Evolutionary conservation across 2,329 filamentous ascomycete genomes (phyloP), one percentile per base, ranked within the genome.

Genomic region (Alternaria brassicicola): DNA sequence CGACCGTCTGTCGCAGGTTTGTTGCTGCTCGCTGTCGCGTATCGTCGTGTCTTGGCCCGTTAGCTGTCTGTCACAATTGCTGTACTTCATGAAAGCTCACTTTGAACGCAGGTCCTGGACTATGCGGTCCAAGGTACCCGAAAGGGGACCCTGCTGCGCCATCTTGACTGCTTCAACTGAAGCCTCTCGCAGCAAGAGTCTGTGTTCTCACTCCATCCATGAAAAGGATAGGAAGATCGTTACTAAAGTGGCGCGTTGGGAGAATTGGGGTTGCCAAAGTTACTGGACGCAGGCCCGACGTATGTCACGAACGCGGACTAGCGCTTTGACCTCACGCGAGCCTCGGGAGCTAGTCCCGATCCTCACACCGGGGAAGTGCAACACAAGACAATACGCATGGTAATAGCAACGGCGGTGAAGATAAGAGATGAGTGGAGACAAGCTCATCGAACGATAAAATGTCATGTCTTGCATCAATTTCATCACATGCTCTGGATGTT

Each of bases 31-130:
- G 79, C 54, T 79, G 76, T 50, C 80, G 75, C 36, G 71, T 71
- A 33, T 82, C 80, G 59, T 81, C 79, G 57, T 80, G 79, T 65
- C 80, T 81, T 63, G n/a, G 9, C 3, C 39, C 35, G 63, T 72
- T 56, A 71, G 68, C 57, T 15, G 31, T 15, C 36, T 15, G 2
- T 46, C 15, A 25, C 48, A 21, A 39, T 33, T 7, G 17, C 21
- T 28, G 36, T 33, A 45, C 43, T 28, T 23, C 25, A 17, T 51
- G 39, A 28, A 28, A 41, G 58, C 69, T 78, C 68, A 81, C 79
- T 85, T 86, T 58, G 84, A 86, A 66, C 83, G 84, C 61, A 87
- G 78, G 71, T 87, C 85, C 58, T 77, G 67, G 68, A 86, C 85
- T 66, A 86, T 80, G 71, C 84, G 80, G 73, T 85, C 83, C 65